Conservation (phyloP, 352 stramenopile species). For the Pythium dissimile region DNA sequence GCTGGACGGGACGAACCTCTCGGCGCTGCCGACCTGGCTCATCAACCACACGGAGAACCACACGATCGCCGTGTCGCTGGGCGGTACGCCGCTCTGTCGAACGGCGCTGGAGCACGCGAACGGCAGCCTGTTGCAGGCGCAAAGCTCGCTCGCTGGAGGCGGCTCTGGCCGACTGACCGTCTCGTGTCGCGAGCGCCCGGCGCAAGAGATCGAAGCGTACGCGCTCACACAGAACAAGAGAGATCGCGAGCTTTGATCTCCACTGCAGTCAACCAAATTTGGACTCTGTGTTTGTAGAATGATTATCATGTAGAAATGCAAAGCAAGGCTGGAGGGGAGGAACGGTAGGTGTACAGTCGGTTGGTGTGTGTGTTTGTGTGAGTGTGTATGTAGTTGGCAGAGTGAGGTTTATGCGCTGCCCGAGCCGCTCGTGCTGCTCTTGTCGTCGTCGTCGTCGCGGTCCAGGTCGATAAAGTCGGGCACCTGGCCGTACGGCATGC, state of each 20-base stretch:
- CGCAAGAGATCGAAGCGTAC: constrained; percentile 18
- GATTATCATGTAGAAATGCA: neutral
- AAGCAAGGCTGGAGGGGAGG: no score
- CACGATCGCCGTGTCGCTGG: neutral
- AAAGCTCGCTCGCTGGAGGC: neutral
- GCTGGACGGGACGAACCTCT: constrained; percentile 6
- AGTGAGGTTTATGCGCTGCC: neutral
- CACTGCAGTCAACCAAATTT: no score
- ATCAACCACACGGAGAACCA: neutral
- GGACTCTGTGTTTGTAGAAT: neutral
- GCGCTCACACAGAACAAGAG: constrained; percentile 7
- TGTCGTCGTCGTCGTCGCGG: neutral
- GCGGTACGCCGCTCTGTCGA: constrained; percentile 4
- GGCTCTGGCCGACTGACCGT: neutral
- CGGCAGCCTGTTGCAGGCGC: neutral
- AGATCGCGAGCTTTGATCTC: neutral
- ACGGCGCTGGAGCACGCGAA: neutral
- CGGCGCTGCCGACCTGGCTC: constrained; percentile 8
- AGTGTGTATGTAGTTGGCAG: neutral
- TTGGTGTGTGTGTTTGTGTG: no score
- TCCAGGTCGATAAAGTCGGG: constrained; percentile 8
- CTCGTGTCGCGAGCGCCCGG: neutral
- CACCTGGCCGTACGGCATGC: constrained; percentile 8
- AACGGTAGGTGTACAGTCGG: no score
- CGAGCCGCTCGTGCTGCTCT: neutral